Percentiles rank a stretch among this genome's conserved stretches.
These are phyloP conservation scores for Fusarium agapanthi DNA, from an alignment of 2,329 filamentous ascomycete species.

Conservation along the genomic window DNA sequence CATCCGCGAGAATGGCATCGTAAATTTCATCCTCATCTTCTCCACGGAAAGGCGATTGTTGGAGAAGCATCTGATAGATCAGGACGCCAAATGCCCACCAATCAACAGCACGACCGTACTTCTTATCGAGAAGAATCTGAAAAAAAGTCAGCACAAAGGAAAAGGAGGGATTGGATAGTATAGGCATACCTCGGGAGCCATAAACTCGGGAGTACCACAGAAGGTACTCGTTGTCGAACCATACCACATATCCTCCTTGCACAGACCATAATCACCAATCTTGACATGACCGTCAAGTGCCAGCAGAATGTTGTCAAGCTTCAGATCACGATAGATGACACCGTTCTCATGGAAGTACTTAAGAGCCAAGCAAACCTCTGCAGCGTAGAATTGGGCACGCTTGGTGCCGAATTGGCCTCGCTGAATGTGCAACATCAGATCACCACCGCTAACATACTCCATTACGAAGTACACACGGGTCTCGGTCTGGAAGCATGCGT, in stretches of 20 bases:
- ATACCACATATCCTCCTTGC: constrained; percentile 99
- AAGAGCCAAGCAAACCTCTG: constrained; percentile 93
- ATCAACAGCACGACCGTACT: constrained; percentile 95
- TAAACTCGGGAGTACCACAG: constrained; percentile 99
- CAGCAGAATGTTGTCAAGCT: constrained; percentile 90
- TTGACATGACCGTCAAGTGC: constrained; percentile 98
- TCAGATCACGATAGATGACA: constrained; percentile 97
- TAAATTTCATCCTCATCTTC: constrained; percentile 99
- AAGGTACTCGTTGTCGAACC: constrained; percentile 96
- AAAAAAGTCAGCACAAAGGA: constrained; percentile 43
- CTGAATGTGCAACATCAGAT: constrained; percentile 99
- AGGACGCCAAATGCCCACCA: constrained; percentile 99
- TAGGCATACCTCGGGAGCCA: constrained; percentile 87
- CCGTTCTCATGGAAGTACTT: constrained; percentile 99
- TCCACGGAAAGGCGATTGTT: constrained; percentile 97
- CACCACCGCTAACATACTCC: constrained; percentile 98
- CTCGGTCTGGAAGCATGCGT: constrained; percentile 99
- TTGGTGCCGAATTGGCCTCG: constrained; percentile 95
- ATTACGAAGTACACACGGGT: constrained; percentile 99
- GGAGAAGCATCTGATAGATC: constrained; percentile 99
- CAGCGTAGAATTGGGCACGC: constrained; percentile 97
- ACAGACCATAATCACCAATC: constrained; percentile 97
- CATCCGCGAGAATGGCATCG: constrained; percentile 96
- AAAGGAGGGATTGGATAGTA: background rate
- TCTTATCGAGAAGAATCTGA: constrained; percentile 95